Conservation (phyloP, 2,329 filamentous ascomycete species). For the Aspergillus floridensis region DNA sequence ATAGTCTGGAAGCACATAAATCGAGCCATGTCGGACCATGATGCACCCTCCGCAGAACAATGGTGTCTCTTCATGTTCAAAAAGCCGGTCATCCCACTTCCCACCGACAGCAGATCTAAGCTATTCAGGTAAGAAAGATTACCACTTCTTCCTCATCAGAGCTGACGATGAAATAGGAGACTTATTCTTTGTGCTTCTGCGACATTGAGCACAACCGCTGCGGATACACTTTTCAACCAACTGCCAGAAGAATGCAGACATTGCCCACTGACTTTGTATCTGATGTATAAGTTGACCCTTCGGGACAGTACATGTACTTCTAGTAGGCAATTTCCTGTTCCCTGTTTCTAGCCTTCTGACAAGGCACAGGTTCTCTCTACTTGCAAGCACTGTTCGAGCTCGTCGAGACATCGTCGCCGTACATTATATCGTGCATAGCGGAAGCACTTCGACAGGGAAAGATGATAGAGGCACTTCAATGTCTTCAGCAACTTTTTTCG, state of each 20-base stretch:
- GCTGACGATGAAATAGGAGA: conserved; percentile 54
- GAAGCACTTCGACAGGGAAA: conserved; percentile 69
- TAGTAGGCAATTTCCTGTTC: conserved; percentile 38
- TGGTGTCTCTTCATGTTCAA: conserved; percentile 70
- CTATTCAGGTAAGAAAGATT: conserved; percentile 57
- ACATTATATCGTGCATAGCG: conserved; percentile 76
- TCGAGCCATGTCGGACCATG: conserved; percentile 51
- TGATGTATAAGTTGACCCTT: conserved; percentile 72
- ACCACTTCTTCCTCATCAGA: conserved; percentile 8
- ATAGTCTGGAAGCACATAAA: conserved; percentile 81
- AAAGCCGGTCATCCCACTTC: conserved; percentile 64
- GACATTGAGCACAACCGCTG: conserved; percentile 54
- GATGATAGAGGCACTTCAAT: conserved; percentile 57
- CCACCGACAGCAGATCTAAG: conserved; percentile 65
- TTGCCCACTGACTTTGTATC: conserved; percentile 66
- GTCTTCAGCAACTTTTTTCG: conserved; percentile 60
- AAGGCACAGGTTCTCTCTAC: conserved; percentile 53
- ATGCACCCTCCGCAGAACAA: conserved; percentile 56
- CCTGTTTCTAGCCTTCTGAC: conserved; percentile 30
- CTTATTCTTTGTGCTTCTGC: conserved; percentile 67
- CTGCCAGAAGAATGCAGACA: conserved; percentile 60
- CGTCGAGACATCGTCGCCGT: conserved; percentile 55
- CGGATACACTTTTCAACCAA: conserved; percentile 54
- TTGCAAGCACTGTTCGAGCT: conserved; percentile 59
- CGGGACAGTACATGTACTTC: conserved; percentile 55